These are phyloP conservation scores for Pseudogymnoascus sp. DNA, from an alignment of 2,329 filamentous ascomycete genomes.

Conservation along the genomic window DNA sequence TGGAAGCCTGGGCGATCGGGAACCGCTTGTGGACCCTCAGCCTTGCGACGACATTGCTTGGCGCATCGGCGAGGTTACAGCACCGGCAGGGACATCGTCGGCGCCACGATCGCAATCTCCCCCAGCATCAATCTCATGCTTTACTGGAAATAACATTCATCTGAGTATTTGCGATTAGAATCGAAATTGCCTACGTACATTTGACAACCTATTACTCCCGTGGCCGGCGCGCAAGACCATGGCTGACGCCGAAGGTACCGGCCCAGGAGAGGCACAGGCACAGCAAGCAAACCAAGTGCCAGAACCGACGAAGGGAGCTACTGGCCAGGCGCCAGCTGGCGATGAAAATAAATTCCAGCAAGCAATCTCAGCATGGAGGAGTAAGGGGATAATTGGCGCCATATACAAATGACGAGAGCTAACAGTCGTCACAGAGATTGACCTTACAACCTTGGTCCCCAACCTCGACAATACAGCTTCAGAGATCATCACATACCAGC, in stretches of 20 bases:
- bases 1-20: neutral
- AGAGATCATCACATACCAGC: slow-evolving; percentile 86
- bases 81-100: neutral
- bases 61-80: neutral
- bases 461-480: slow-evolving; percentile 89
- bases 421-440: slow-evolving; percentile 56
- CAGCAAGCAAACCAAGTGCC: neutral
- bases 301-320: neutral
- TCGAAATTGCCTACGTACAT: neutral
- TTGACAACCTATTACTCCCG: neutral
- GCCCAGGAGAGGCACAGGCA: neutral
- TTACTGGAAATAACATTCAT: neutral
- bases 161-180: neutral
- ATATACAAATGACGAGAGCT: slow-evolving; percentile 11
- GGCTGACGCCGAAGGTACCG: neutral
- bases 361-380: slow-evolving; percentile 92
- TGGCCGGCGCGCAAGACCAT: neutral
- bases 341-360: slow-evolving; percentile 91
- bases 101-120: neutral
- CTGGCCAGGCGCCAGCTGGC: slow-evolving; percentile 28
- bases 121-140: neutral
- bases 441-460: slow-evolving; percentile 74
- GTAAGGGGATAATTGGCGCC: slow-evolving; percentile 40
- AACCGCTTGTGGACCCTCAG: slow-evolving; percentile 6
- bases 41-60: neutral